Evolutionary conservation across 2,329 filamentous ascomycete species (phyloP).

Genomic region (Cadophora sp.): DNA sequence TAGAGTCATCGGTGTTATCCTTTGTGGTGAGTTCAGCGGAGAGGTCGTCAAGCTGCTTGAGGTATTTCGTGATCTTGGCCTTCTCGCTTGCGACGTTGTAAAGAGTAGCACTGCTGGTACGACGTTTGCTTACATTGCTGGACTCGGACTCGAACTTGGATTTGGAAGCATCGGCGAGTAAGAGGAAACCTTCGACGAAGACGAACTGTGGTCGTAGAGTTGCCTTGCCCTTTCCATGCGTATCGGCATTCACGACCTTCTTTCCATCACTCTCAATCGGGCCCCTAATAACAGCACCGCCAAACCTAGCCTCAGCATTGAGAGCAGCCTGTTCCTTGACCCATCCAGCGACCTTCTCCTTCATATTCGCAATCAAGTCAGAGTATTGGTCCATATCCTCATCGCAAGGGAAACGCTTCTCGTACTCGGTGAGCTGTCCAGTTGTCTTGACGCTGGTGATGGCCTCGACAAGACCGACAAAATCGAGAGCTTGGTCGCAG

Average conservation of each 20-base stretch:
- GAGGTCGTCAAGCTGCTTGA: not conserved
- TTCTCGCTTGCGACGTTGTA: not conserved
- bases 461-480: slow-evolving; percentile 21
- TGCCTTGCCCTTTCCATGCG: not conserved
- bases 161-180: slow-evolving; percentile 3
- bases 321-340: slow-evolving; percentile 1
- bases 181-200: slow-evolving; percentile 35
- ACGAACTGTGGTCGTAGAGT: slow-evolving; percentile 11
- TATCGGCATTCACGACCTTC: not conserved
- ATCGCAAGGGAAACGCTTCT: not conserved
- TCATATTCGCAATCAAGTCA: not conserved
- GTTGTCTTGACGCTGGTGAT: slow-evolving; percentile 10
- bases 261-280: slow-evolving; percentile 1
- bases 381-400: not conserved
- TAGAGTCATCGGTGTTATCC: not conserved
- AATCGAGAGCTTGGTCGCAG: slow-evolving; percentile 32
- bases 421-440: not conserved
- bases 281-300: not conserved
- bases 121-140: no score
- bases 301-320: slow-evolving; percentile 1
- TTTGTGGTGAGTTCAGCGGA: not conserved
- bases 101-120: not conserved
- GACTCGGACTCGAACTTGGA: not conserved
- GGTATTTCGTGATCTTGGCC: not conserved
- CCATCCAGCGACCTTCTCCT: not conserved